Base-by-base conservation (phyloP, 2,329 filamentous ascomycete genomes). In the Neonectria ditissima region DNA sequence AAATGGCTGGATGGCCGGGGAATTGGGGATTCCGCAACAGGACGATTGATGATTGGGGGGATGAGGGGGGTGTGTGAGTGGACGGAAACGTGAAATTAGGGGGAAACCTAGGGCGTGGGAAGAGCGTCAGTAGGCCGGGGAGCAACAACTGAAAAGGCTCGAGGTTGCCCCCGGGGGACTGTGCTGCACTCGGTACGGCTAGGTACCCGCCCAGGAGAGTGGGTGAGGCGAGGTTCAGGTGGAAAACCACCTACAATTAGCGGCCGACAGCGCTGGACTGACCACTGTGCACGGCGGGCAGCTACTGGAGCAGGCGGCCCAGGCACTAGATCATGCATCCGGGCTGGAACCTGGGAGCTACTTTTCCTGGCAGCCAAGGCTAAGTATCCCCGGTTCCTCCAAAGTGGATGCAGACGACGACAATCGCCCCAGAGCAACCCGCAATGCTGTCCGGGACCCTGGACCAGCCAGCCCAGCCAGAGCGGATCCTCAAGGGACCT, bases 11-110 rank as follows among this genome's bases (percentile, higher is more conserved):
- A 58, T 56, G 59, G 63, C 61, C 65, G 69, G 70, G 63, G 62
- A 59, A 59, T 56, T 62, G 53, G 51, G 54, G 64, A 72, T 64
- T 67, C 70, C 67, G 63, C 59, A 47, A 61, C 43, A 43, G 56
- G 54, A 51, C 43, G 28, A 41, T 53, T 47, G 37, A 57, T 68
- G 60, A 71, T 70, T 70, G 64, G 69, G 44, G 51, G 37, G 43
- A 22, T 32, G 52, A 55, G 58, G 56, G 56, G 56, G 55, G 18
- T 34, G 61, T 32, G 30, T 24, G 43, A 63, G 61, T 55, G 65
- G 65, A 47, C 52, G 68, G 55, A 58, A 60, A 59, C 63, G 55
- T 52, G 68, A 58, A 58, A 60, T 61, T 58, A 57, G 61, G 57
- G 50, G 55, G 45, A 50, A 28, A n/a, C 22, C 50, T 11, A 32